A percentile compares a stretch with the other conserved stretches of the same genome.
These are phyloP conservation scores for Globisporangium splendens DNA, from an alignment of 352 stramenopile species.

Conservation along the genomic window DNA sequence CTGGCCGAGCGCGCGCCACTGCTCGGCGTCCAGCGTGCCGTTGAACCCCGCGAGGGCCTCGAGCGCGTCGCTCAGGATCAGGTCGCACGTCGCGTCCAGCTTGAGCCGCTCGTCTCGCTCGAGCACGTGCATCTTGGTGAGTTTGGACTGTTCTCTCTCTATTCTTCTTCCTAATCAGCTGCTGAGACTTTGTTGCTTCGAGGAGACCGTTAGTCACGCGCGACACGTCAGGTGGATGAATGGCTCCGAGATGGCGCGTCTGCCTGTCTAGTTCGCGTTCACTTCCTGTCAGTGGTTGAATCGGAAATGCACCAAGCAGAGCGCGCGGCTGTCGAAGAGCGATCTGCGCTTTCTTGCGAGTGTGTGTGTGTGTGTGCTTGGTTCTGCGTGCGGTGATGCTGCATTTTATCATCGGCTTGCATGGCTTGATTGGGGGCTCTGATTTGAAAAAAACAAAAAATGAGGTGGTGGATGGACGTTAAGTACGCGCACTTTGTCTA, in stretches of 20 bases:
- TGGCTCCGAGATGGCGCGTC: too few relatives aligned
- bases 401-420: neutral
- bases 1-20: slow-evolving; percentile 33
- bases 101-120: slow-evolving; percentile 31
- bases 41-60: slow-evolving; percentile 40
- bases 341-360: too few relatives aligned
- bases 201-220: too few relatives aligned
- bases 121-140: slow-evolving; percentile 15
- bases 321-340: too few relatives aligned
- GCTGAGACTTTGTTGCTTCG: too few relatives aligned
- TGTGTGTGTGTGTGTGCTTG: too few relatives aligned
- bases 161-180: too few relatives aligned
- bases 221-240: too few relatives aligned
- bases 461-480: neutral
- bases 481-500: neutral
- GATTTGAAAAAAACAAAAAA: too few relatives aligned
- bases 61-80: slow-evolving; percentile 43
- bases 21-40: slow-evolving; percentile 20
- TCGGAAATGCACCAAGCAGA: too few relatives aligned
- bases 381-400: neutral
- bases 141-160: neutral
- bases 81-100: slow-evolving; percentile 41
- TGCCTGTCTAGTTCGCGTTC: too few relatives aligned
- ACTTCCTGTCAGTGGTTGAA: too few relatives aligned
- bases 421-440: neutral